Conservation (phyloP, 2,329 filamentous ascomycete species). For the Fusarium falciforme region DNA sequence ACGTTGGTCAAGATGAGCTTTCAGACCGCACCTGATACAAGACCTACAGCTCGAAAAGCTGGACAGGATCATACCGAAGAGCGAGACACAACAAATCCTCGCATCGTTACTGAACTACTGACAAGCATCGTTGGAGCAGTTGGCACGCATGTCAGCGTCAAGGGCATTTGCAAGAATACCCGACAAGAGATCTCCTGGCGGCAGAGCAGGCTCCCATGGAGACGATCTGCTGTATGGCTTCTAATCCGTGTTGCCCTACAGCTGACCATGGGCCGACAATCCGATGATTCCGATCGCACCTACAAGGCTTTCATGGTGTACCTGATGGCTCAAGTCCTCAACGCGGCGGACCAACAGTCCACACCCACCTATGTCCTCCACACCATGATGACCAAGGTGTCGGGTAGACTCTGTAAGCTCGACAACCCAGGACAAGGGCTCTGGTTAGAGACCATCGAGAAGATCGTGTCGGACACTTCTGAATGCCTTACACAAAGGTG, state of each 20-base stretch:
- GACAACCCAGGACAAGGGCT: not conserved
- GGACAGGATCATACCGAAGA: conserved; percentile 50
- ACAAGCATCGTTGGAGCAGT: conserved; percentile 51
- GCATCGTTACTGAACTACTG: conserved; percentile 63
- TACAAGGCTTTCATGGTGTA: conserved; percentile 38
- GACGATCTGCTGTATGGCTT: conserved; percentile 65
- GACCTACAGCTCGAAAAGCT: conserved; percentile 51
- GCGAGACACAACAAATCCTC: conserved; percentile 62
- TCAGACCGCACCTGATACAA: conserved; percentile 38
- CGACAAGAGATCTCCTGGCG: conserved; percentile 64
- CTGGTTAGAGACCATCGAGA: conserved; percentile 13
- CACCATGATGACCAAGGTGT: conserved; percentile 27
- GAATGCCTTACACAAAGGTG: conserved; percentile 6
- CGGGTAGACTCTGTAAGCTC: conserved; percentile 21
- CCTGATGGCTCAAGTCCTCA: conserved; percentile 10
- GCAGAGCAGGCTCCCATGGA: conserved; percentile 52
- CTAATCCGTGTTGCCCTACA: conserved; percentile 65
- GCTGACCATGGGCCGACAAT: conserved; percentile 28
- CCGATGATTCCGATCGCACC: accelerated
- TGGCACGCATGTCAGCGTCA: conserved; percentile 43
- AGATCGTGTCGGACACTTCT: conserved; percentile 5
- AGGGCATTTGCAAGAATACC: conserved; percentile 59
- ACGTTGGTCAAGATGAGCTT: conserved; percentile 47
- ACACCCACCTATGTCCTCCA: conserved; percentile 18
- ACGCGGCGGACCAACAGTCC: not conserved